Conservation (phyloP, 2,329 filamentous ascomycete genomes). For the Cadophora sp. region DNA sequence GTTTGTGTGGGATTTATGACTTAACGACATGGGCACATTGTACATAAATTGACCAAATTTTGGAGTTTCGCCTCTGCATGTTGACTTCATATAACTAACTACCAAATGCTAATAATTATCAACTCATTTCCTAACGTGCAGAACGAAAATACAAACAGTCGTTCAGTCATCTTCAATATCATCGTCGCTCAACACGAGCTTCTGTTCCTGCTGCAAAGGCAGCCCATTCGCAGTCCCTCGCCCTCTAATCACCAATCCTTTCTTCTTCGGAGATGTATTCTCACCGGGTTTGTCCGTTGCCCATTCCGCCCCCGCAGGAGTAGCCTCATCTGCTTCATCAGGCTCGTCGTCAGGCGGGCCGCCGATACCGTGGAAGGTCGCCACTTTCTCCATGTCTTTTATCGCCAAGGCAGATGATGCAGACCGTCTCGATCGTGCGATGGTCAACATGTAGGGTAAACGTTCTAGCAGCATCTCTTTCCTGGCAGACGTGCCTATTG, state of each 20-base stretch:
- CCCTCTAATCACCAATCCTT: slow-evolving; percentile 42
- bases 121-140: slow-evolving; percentile 10
- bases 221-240: slow-evolving; percentile 31
- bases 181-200: slow-evolving; percentile 79
- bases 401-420: slow-evolving; percentile 41
- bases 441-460: slow-evolving; percentile 82
- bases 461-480: slow-evolving; percentile 82
- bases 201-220: slow-evolving; percentile 54
- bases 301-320: slow-evolving; percentile 55
- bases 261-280: slow-evolving; percentile 58
- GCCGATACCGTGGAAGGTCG: slow-evolving; percentile 45
- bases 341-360: slow-evolving; percentile 54
- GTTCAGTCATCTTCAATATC: slow-evolving; percentile 77
- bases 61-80: background rate
- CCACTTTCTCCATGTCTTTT: slow-evolving; percentile 49
- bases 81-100: background rate
- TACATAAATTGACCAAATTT: background rate
- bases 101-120: slow-evolving; percentile 1
- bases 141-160: slow-evolving; percentile 33
- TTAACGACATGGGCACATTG: background rate
- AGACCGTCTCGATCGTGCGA: slow-evolving; percentile 51
- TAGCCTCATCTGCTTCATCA: slow-evolving; percentile 50
- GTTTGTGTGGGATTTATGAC: background rate
- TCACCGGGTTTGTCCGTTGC: slow-evolving; percentile 67
- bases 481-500: slow-evolving; percentile 67